Evolutionary conservation across 305 asterid species (phyloP).

Genomic region (Fraxinus nigra): DNA sequence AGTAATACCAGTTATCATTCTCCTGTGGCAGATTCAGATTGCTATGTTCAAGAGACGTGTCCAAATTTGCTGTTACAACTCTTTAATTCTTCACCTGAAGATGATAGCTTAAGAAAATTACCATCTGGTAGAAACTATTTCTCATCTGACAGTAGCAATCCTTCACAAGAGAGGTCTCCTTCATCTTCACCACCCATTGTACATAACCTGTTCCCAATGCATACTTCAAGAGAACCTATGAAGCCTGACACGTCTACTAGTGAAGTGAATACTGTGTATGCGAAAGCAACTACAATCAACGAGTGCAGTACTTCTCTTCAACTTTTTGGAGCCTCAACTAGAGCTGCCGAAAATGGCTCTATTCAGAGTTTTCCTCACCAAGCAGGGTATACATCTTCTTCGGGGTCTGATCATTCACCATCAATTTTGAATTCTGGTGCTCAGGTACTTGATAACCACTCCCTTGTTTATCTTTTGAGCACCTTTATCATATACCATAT

Average conservation of each 20-base stretch:
- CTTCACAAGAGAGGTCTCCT: constrained; percentile 63
- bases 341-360: constrained; percentile 44
- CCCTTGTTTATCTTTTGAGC: neutral
- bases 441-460: constrained; percentile 44
- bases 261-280: constrained; percentile 36
- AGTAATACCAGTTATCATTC: constrained; percentile 56
- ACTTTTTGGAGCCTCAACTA: constrained; percentile 57
- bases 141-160: constrained; percentile 76
- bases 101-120: constrained; percentile 39
- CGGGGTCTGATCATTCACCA: constrained; percentile 80
- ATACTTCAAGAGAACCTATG: constrained; percentile 39
- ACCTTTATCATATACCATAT: neutral
- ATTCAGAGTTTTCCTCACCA: constrained; percentile 55
- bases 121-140: constrained; percentile 45
- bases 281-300: constrained; percentile 32
- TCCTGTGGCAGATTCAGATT: constrained; percentile 54
- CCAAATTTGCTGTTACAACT: constrained; percentile 53
- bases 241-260: constrained; percentile 42
- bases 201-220: constrained; percentile 65
- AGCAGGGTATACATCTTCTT: constrained; percentile 66
- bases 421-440: constrained; percentile 61
- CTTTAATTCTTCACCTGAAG: constrained; percentile 66
- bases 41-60: constrained; percentile 42
- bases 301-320: constrained; percentile 61
- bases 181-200: constrained; percentile 67